phyloP scores from a whole-genome alignment of 345 rosid species.

The Laguncularia racemosa region DNA sequence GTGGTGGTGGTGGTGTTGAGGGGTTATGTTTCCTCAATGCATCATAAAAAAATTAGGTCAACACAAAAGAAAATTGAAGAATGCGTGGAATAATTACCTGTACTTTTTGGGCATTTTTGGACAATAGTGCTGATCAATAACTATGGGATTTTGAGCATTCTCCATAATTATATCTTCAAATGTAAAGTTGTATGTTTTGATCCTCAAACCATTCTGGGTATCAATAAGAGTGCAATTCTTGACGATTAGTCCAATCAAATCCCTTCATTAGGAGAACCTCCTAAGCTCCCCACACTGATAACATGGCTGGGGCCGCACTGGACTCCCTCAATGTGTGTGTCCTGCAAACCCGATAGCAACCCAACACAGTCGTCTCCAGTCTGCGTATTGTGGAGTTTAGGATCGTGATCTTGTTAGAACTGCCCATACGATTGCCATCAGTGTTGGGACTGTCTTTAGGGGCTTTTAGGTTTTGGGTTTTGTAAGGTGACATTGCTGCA shows the following conservation, averaged over 20 bases:
- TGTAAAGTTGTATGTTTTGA: neutral
- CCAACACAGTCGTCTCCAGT: no score
- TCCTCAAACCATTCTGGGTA: neutral
- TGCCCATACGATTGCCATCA: neutral
- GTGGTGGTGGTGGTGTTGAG: no score
- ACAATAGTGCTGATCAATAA: slow-evolving; percentile 1
- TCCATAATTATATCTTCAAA: neutral
- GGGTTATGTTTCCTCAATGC: no score
- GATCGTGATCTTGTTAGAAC: neutral
- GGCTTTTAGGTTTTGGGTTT: neutral
- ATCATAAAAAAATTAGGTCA: no score
- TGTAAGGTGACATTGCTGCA: neutral
- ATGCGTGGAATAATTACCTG: no score
- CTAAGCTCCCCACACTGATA: neutral
- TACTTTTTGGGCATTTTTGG: no score
- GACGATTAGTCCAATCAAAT: neutral
- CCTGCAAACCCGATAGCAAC: no score
- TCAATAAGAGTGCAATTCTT: neutral
- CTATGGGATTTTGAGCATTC: neutral
- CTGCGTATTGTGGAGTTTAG: no score
- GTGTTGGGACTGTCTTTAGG: neutral
- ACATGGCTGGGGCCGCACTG: no score
- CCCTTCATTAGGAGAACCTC: neutral
- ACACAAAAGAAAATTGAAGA: no score
- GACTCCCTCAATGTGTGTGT: no score